A percentile compares a stretch with the other conserved stretches of the same genome.
Evolutionary conservation across 768 basidiomycete genomes (phyloP).

Genomic region (Candolleomyces aberdarensis): DNA sequence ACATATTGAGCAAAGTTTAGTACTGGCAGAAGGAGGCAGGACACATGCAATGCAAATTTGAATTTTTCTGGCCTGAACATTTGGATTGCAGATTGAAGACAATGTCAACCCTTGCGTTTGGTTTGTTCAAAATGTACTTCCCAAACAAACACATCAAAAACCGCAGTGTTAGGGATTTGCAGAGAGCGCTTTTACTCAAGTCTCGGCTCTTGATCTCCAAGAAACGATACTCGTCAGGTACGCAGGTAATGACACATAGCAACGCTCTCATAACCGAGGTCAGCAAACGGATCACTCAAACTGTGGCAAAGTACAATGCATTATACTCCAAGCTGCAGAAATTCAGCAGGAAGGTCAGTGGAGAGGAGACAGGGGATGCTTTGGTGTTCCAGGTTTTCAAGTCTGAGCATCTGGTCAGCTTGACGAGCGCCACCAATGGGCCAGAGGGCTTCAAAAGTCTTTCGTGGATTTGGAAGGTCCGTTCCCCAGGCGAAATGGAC

Average conservation of each 20-base stretch:
- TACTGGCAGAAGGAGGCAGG: too few relatives aligned
- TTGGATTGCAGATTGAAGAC: too few relatives aligned
- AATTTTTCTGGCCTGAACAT: too few relatives aligned
- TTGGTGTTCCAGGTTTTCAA: background rate
- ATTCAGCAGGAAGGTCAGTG: background rate
- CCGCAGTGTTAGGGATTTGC: constrained; percentile 24
- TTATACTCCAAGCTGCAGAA: background rate
- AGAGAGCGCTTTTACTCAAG: too few relatives aligned
- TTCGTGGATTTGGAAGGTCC: background rate
- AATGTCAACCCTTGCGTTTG: too few relatives aligned
- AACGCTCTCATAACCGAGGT: background rate
- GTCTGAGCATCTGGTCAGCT: background rate
- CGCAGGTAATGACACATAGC: constrained; percentile 14
- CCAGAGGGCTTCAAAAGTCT: background rate
- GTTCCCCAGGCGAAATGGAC: constrained; percentile 10
- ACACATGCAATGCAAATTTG: too few relatives aligned
- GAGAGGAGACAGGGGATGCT: background rate
- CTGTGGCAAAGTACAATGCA: background rate
- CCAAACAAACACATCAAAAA: too few relatives aligned
- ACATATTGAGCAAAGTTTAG: too few relatives aligned
- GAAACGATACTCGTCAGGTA: constrained; percentile 20
- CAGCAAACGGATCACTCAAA: background rate
- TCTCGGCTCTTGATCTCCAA: constrained; percentile 29
- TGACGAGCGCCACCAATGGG: background rate
- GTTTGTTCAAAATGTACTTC: too few relatives aligned